Evolutionary conservation across 768 basidiomycete genomes (phyloP).

Genomic region (Naganishia randhawae): DNA sequence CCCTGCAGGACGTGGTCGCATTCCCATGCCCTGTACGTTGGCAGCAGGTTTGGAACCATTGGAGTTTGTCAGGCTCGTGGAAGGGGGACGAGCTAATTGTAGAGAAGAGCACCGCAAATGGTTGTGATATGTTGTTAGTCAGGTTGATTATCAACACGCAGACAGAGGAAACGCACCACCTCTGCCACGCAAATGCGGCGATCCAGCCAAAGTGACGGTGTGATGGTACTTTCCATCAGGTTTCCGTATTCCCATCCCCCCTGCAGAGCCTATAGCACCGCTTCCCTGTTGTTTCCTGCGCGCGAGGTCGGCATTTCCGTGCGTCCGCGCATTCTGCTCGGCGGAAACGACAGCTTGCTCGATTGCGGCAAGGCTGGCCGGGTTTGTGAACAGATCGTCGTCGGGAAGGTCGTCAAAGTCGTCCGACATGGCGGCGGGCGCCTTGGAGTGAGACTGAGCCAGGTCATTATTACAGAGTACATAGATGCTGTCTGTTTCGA

Average conservation of each 20-base stretch:
- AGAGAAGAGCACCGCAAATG: background rate
- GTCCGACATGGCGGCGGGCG: slow-evolving; percentile 53
- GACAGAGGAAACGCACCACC: slow-evolving; percentile 5
- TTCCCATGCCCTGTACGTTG: slow-evolving; percentile 3
- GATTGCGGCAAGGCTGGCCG: slow-evolving; percentile 60
- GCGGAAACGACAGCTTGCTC: slow-evolving; percentile 55
- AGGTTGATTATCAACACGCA: background rate
- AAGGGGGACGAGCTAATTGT: background rate
- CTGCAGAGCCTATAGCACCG: slow-evolving; percentile 48
- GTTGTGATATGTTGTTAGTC: background rate
- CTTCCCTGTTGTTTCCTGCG: slow-evolving; percentile 50
- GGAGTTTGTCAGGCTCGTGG: background rate
- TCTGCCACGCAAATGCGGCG: background rate
- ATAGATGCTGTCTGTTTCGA: background rate
- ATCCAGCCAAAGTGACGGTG: background rate
- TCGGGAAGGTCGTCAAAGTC: slow-evolving; percentile 65
- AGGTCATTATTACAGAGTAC: too few relatives aligned
- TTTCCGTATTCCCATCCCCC: slow-evolving; percentile 22
- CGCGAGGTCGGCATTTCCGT: background rate
- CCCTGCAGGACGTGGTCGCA: slow-evolving; percentile 10
- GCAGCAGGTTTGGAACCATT: background rate
- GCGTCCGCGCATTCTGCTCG: slow-evolving; percentile 18
- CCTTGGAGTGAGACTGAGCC: too few relatives aligned
- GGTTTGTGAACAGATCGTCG: slow-evolving; percentile 66
- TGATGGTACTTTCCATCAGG: slow-evolving; percentile 13